Percentiles rank a stretch among this genome's conserved stretches.
Evolutionary conservation across 2,329 filamentous ascomycete genomes (phyloP).

Genomic region (Magnaporthiopsis rhizophila): DNA sequence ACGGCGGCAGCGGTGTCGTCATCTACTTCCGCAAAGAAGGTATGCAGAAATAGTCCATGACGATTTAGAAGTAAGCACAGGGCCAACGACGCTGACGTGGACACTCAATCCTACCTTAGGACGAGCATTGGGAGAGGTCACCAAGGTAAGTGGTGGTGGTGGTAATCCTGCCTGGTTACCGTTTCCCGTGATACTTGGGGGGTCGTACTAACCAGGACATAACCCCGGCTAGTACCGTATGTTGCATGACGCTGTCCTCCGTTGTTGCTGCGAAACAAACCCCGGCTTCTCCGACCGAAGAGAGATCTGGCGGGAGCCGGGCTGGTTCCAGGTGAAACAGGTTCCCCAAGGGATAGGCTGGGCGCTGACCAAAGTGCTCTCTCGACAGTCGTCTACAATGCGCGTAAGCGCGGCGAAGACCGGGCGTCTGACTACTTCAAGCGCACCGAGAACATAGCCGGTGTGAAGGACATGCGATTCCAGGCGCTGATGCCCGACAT

Average conservation of each 20-base stretch:
- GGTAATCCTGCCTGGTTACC: constrained; percentile 15
- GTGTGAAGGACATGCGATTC: constrained; percentile 95
- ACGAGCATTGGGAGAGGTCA: constrained; percentile 87
- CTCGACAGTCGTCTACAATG: constrained; percentile 60
- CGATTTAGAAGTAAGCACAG: neutral
- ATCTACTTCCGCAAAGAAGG: constrained; percentile 98
- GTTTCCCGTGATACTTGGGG: constrained; percentile 13
- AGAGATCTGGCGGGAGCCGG: too few relatives aligned
- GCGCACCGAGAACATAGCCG: constrained; percentile 95
- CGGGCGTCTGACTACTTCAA: constrained; percentile 90
- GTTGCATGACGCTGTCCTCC: constrained; percentile 2
- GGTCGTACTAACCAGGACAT: neutral
- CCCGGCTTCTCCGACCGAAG: neutral
- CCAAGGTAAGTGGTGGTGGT: constrained; percentile 57
- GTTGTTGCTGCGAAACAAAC: neutral
- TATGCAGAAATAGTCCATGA: neutral
- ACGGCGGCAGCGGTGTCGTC: constrained; percentile 85
- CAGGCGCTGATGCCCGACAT: constrained; percentile 98
- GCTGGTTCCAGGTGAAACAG: too few relatives aligned
- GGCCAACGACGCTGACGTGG: neutral
- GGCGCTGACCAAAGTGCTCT: neutral
- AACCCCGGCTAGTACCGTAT: constrained; percentile 14
- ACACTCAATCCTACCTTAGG: constrained; percentile 24
- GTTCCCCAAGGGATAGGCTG: neutral
- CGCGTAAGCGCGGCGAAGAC: constrained; percentile 70